phyloP scores from a whole-genome alignment of 108 stramenopile species.

The Seminavis robusta region DNA sequence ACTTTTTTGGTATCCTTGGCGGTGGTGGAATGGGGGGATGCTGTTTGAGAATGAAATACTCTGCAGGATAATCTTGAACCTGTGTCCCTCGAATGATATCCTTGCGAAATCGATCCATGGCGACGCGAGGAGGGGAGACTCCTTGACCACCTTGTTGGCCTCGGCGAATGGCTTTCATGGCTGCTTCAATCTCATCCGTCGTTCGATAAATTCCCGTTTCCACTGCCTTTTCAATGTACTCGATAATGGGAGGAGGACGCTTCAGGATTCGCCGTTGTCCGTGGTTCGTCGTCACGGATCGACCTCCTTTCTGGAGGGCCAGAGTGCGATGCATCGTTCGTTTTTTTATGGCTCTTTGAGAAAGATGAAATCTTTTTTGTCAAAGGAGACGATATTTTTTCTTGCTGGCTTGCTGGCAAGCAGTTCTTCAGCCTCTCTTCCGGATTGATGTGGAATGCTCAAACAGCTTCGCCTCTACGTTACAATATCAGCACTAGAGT shows the following conservation, averaged over 20 bases:
- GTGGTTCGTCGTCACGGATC: slow-evolving; percentile 29
- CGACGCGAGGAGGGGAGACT: slow-evolving; percentile 7
- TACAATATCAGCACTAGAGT: no score
- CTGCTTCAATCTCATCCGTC: slow-evolving; percentile 32
- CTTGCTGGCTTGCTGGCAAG: no score
- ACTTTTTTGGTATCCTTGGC: slow-evolving; percentile 55
- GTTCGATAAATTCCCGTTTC: slow-evolving; percentile 36
- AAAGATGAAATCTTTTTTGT: no score
- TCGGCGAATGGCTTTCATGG: background rate
- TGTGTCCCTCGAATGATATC: slow-evolving; percentile 35
- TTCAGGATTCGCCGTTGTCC: slow-evolving; percentile 45
- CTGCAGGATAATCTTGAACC: slow-evolving; percentile 65
- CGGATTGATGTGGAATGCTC: no score
- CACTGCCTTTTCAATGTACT: slow-evolving; percentile 37
- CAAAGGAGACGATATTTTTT: no score
- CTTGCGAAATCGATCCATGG: slow-evolving; percentile 36
- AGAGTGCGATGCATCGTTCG: no score
- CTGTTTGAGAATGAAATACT: slow-evolving; percentile 68
- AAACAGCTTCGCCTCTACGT: no score
- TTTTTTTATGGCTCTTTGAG: no score
- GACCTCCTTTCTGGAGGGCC: no score
- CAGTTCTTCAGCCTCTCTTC: no score
- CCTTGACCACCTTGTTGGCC: slow-evolving; percentile 25
- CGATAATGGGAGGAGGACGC: slow-evolving; percentile 23
- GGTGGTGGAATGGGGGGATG: slow-evolving; percentile 73